Evolutionary conservation across 352 stramenopile genomes (phyloP), one percentile per base, ranked within the genome.

Genomic region (Aphanomyces cochlioides): DNA sequence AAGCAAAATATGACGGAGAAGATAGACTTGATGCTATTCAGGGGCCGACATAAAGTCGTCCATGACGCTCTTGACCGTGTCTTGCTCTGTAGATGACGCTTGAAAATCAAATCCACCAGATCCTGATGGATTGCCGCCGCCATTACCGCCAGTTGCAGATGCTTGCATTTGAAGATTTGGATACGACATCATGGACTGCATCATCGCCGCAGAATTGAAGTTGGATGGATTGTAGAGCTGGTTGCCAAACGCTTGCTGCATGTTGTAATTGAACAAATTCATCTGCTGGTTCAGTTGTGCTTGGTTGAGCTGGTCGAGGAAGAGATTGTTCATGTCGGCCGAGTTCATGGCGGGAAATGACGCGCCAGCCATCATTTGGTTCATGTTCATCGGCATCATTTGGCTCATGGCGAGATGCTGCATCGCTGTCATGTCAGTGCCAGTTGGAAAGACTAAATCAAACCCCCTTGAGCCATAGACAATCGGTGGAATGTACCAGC

Each of bases 331-430:
- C 54, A 61, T 43, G 54, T 61, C 54, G n/a, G n/a, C 34, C 28
- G 19, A 28, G 54, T 34, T 61, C 50, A 58, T 58, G 50, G 50
- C 37, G 8, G 50, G 50, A 34, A 38, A 58, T 47, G 28, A 28
- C 47, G 48, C 41, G 67, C 47, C 67, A 61, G 45, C 61, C 67
- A n/a, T 68, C 72, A n/a, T 71, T 67, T 13, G 76, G 77, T 7
- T 75, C 75, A 72, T 66, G 74, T 45, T 39, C 54, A 61, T 61
- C 7, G 56, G 13, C 28, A 36, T 36, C 39, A 39, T 40, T 34
- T 69, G 56, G 28, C 45, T 61, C 4, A 61, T 47, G 2, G 54
- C 56, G 28, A 58, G 38, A 28, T 28, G 28, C 58, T 77, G 68
- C 64, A 77, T 69, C 38, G 45, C 21, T 4, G 40, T 21, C 45